Percentiles rank a stretch among this genome's conserved stretches.
Evolutionary conservation across 306 rosid genomes (phyloP).

Genomic region (Citrullus colocynthis): DNA sequence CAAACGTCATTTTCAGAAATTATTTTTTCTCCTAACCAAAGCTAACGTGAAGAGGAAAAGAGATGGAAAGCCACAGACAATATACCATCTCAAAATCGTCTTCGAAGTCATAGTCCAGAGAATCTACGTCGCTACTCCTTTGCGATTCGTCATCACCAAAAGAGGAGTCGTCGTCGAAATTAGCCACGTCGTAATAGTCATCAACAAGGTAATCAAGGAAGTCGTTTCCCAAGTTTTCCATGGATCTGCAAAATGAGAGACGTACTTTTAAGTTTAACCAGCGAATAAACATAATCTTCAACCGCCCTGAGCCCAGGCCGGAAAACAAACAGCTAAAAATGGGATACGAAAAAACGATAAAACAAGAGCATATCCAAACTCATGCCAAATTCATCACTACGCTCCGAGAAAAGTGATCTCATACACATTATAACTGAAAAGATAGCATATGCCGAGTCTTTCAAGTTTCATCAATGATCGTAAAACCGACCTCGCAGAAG

Average conservation of each 20-base stretch:
- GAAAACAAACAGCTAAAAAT: not conserved
- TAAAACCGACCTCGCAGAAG: not conserved
- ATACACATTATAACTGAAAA: not conserved
- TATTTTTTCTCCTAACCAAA: not conserved
- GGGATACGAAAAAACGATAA: not conserved
- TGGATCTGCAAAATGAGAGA: slow-evolving; percentile 12
- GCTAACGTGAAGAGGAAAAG: not conserved
- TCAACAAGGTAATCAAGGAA: slow-evolving; percentile 48
- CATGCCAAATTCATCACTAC: not conserved
- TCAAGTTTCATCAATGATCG: not conserved
- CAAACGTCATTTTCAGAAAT: not conserved
- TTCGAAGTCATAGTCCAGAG: slow-evolving; percentile 39
- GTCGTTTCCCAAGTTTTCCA: slow-evolving; percentile 55
- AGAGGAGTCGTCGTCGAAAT: slow-evolving; percentile 31
- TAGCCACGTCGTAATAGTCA: slow-evolving; percentile 27
- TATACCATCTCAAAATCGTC: slow-evolving; percentile 45
- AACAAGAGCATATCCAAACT: not conserved
- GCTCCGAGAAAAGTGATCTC: not conserved
- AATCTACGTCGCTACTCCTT: slow-evolving; percentile 4
- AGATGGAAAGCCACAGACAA: not conserved
- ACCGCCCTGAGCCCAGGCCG: not conserved
- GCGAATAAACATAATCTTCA: not conserved
- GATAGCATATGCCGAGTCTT: not conserved
- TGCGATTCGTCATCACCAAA: slow-evolving; percentile 15
- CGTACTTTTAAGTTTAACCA: not conserved